phyloP scores from a whole-genome alignment of 2,329 filamentous ascomycete species.

The Ampelomyces quisqualis region DNA sequence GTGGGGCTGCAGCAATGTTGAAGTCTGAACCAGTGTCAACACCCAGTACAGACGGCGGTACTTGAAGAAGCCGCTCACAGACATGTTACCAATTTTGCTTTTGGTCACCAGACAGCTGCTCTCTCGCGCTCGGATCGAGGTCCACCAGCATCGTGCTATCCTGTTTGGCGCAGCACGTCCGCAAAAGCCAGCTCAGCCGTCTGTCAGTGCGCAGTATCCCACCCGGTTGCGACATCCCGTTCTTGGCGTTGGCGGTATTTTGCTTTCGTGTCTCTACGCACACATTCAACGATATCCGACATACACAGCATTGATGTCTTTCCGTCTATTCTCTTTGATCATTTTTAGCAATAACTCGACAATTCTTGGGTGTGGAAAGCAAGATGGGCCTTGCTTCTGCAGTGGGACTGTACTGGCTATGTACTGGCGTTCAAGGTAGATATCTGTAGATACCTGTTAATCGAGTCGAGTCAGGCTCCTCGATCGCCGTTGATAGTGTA shows the following conservation, averaged over 20 bases:
- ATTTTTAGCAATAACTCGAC: background rate
- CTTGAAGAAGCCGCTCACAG: constrained; percentile 10
- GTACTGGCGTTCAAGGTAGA: too few relatives aligned
- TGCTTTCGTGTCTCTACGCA: constrained; percentile 2
- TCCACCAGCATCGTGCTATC: too few relatives aligned
- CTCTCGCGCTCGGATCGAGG: background rate
- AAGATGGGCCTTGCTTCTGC: background rate
- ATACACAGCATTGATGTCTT: background rate
- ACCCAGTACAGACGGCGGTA: constrained; percentile 13
- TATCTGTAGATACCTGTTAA: too few relatives aligned
- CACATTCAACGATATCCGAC: constrained; percentile 4
- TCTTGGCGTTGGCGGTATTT: constrained; percentile 3
- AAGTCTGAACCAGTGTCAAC: constrained; percentile 18
- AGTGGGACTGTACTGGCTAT: too few relatives aligned
- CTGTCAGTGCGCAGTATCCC: background rate
- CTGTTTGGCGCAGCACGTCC: too few relatives aligned
- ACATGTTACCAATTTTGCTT: background rate
- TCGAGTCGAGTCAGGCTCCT: too few relatives aligned
- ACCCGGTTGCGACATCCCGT: background rate
- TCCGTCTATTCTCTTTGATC: too few relatives aligned
- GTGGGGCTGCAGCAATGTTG: constrained; percentile 8
- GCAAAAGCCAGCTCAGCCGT: background rate
- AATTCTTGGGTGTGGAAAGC: background rate
- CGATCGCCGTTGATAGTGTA: too few relatives aligned
- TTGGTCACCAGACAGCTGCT: too few relatives aligned